Percentiles rank a stretch among this genome's conserved stretches.
Conservation (phyloP, 495 filamentous ascomycete genomes). For the Alectoria sarmentosa region DNA sequence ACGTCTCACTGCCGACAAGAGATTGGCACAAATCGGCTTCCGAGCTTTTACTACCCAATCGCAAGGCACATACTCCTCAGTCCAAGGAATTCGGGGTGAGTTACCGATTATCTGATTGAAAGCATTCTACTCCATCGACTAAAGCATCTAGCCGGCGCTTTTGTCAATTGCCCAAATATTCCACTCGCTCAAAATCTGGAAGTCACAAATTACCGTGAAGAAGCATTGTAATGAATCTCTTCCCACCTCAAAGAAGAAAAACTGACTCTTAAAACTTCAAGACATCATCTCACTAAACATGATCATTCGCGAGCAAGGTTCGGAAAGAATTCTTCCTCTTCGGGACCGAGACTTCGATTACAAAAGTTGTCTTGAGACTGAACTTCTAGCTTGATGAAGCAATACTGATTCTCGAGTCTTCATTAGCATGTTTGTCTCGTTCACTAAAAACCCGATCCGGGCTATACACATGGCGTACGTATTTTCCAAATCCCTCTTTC, state of each 20-base stretch:
- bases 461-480: neutral
- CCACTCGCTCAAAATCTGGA: neutral
- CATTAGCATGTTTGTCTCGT: neutral
- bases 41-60: neutral
- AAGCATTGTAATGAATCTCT: neutral
- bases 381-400: neutral
- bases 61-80: neutral
- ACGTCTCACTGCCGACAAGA: neutral
- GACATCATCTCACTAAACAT: neutral
- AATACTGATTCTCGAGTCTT: neutral
- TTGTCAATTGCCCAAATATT: neutral
- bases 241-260: neutral
- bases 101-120: too few relatives aligned
- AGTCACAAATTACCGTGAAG: neutral
- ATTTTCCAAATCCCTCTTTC: too few relatives aligned
- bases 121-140: too few relatives aligned
- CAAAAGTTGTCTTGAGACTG: neutral
- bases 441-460: neutral
- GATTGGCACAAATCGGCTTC: neutral
- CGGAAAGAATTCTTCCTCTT: neutral
- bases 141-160: neutral
- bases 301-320: neutral
- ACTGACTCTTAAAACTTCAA: neutral
- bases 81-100: neutral
- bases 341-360: neutral